These are phyloP conservation scores for Cydonia oblonga DNA, from an alignment of 331 rosid genomes.

Conservation along the genomic window DNA sequence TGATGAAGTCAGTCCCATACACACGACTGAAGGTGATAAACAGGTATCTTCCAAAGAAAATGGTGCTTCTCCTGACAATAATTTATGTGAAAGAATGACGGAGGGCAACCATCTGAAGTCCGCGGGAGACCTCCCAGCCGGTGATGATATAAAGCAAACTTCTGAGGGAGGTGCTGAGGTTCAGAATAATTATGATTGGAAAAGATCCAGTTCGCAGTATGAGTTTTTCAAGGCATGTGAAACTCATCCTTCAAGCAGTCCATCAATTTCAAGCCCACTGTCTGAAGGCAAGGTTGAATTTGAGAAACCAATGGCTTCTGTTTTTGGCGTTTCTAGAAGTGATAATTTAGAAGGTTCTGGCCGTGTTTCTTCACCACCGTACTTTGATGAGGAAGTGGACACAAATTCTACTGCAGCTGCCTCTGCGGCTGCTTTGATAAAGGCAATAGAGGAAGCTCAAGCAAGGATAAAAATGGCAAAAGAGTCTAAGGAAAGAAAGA, in stretches of 20 bases:
- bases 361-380: conserved; percentile 37
- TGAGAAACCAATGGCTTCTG: conserved; percentile 27
- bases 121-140: conserved; percentile 19
- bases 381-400: conserved; percentile 53
- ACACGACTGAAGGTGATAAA: conserved; percentile 17
- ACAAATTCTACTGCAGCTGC: conserved; percentile 72
- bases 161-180: conserved; percentile 23
- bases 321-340: conserved; percentile 18
- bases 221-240: conserved; percentile 35
- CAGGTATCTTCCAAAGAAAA: conserved; percentile 22
- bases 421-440: conserved; percentile 75
- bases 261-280: conserved; percentile 22
- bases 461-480: conserved; percentile 57
- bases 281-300: conserved; percentile 20
- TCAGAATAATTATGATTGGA: conserved; percentile 25
- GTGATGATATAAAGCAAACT: conserved; percentile 29
- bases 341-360: conserved; percentile 25
- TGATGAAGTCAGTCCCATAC: conserved; percentile 46
- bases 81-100: conserved; percentile 11
- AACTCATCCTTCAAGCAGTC: conserved; percentile 25
- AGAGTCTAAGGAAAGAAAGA: conserved; percentile 70
- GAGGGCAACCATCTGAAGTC: conserved; percentile 14
- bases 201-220: conserved; percentile 24
- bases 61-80: conserved; percentile 17
- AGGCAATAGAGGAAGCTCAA: conserved; percentile 93